phyloP scores from a whole-genome alignment of 2,329 filamentous ascomycete genomes.

The Penicillium sp. region DNA sequence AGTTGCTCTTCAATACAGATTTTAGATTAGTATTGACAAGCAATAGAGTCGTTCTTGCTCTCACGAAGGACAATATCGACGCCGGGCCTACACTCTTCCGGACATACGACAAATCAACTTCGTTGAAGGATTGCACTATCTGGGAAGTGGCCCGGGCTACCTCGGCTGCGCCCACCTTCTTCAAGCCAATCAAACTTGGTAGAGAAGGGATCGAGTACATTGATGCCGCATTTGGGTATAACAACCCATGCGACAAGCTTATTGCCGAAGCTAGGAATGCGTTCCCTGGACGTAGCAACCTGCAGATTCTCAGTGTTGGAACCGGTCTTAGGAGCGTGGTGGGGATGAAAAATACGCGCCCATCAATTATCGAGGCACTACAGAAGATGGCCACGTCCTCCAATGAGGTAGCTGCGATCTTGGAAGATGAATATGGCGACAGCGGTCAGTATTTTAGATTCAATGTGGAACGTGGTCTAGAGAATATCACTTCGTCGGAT shows the following conservation, averaged over 20 bases:
- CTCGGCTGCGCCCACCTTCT: background rate
- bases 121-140: background rate
- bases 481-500: background rate
- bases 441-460: conserved; percentile 1
- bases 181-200: conserved; percentile 2
- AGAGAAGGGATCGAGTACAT: background rate
- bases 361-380: background rate
- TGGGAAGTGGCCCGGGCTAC: conserved; percentile 2
- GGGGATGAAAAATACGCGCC: background rate
- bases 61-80: background rate
- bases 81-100: background rate
- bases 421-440: background rate
- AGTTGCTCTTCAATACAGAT: background rate
- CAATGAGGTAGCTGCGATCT: background rate
- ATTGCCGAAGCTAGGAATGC: background rate
- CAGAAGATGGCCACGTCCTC: background rate
- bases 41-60: background rate
- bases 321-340: background rate
- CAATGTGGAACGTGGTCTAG: background rate
- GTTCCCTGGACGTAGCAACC: background rate
- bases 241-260: conserved; percentile 1
- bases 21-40: background rate
- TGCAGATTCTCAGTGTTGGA: background rate
- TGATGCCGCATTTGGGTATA: background rate
- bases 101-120: background rate